These are phyloP conservation scores for Saturnispora sekii DNA, from an alignment of 805 yeast genomes.

Conservation along the genomic window DNA sequence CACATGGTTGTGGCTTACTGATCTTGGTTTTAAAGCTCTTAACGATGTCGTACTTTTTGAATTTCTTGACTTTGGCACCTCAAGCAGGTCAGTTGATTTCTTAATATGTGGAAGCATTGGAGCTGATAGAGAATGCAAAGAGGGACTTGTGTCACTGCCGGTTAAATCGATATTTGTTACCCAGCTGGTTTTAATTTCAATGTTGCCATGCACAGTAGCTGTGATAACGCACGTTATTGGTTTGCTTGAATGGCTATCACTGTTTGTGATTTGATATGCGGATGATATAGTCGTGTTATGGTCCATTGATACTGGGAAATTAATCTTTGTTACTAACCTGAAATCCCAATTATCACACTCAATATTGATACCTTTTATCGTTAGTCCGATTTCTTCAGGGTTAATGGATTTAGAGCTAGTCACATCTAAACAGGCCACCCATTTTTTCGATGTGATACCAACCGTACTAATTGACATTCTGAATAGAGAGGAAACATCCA, in stretches of 20 bases:
- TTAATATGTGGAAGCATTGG: not conserved
- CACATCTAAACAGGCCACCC: constrained; percentile 3
- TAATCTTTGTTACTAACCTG: constrained; percentile 14
- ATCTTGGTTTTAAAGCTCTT: constrained; percentile 2
- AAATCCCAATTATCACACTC: constrained; percentile 20
- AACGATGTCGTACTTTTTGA: constrained; percentile 6
- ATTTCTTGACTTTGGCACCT: constrained; percentile 1
- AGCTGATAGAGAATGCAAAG: constrained; percentile 6
- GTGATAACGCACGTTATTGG: constrained; percentile 19
- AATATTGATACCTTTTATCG: constrained; percentile 10
- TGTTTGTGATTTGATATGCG: constrained; percentile 21
- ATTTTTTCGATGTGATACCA: not conserved
- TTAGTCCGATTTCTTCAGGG: not conserved
- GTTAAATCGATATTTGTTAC: constrained; percentile 28
- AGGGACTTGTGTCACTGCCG: constrained; percentile 3
- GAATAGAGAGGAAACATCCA: constrained; percentile 2
- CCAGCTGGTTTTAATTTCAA: constrained; percentile 27
- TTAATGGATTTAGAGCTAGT: not conserved
- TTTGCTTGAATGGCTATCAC: constrained; percentile 20
- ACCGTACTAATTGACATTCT: constrained; percentile 5
- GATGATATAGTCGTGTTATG: constrained; percentile 16
- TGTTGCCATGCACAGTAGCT: constrained; percentile 15
- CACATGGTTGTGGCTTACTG: not conserved
- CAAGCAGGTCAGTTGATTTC: not conserved
- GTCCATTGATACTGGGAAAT: constrained; percentile 25